A percentile compares a stretch with the other conserved stretches of the same genome.
Evolutionary conservation across 345 rosid species (phyloP).

Genomic region (Populus nigra): DNA sequence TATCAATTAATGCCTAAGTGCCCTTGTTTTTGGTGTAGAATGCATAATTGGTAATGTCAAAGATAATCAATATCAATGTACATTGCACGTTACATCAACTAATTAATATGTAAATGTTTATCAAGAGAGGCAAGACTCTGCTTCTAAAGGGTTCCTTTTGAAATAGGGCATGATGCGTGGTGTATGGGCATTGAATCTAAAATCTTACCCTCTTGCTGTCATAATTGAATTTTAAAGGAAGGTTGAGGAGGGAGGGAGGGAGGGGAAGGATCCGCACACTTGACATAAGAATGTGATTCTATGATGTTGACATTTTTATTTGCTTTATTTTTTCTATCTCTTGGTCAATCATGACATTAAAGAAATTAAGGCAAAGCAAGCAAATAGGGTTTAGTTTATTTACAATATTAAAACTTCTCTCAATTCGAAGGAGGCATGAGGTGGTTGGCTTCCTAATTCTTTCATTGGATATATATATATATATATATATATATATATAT

Average conservation of each 20-base stretch:
- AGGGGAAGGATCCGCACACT: slow-evolving; percentile 12
- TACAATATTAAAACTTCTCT: neutral
- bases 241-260: too few species aligned
- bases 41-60: neutral
- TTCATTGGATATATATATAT: neutral
- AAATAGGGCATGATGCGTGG: slow-evolving; percentile 18
- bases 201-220: neutral
- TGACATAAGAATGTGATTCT: slow-evolving; percentile 18
- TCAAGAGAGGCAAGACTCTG: neutral
- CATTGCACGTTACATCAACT: neutral
- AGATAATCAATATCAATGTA: neutral
- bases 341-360: slow-evolving; percentile 17
- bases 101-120: neutral
- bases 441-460: slow-evolving; percentile 14
- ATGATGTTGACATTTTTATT: neutral
- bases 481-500: too few species aligned
- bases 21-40: neutral
- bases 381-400: slow-evolving; percentile 5
- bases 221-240: slow-evolving; percentile 6
- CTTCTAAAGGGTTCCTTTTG: neutral
- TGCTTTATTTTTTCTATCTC: neutral
- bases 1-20: neutral
- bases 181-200: slow-evolving; percentile 16
- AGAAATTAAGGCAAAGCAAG: neutral
- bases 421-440: neutral